Conservation (phyloP, 1,284 basidiomycete species). For the Ceratobasidium sp. region DNA sequence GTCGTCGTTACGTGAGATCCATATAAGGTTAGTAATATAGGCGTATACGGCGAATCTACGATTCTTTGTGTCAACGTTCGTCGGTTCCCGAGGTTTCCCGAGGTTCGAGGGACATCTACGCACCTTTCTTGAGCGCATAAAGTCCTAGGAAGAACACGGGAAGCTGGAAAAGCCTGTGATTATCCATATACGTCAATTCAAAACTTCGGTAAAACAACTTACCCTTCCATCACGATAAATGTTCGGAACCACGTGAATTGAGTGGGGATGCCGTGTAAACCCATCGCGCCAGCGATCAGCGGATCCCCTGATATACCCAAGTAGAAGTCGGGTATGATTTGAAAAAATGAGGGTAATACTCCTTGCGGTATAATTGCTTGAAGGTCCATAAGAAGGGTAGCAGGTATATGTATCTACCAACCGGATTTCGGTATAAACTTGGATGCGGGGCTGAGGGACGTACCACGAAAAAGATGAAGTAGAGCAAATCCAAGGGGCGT, state of each 20-base stretch:
- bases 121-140: conserved; percentile 68
- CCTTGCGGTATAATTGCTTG: conserved; percentile 67
- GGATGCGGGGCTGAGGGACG: conserved; percentile 44
- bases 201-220: conserved; percentile 11
- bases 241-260: conserved; percentile 64
- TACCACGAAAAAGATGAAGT: conserved; percentile 68
- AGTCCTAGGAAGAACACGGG: conserved; percentile 75
- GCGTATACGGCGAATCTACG: conserved; percentile 19
- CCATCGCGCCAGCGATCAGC: conserved; percentile 61
- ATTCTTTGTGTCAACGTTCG: no score
- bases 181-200: background rate
- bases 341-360: conserved; percentile 58
- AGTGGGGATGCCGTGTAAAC: conserved; percentile 52
- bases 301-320: conserved; percentile 65
- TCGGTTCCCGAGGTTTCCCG: background rate
- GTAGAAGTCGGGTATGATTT: conserved; percentile 52
- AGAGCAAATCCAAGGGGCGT: conserved; percentile 67
- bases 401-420: conserved; percentile 65
- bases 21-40: conserved; percentile 24
- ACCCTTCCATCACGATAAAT: conserved; percentile 64
- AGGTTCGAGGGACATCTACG: conserved; percentile 42
- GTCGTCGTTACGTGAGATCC: conserved; percentile 37
- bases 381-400: conserved; percentile 68
- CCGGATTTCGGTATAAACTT: background rate
- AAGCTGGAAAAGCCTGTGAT: conserved; percentile 69